phyloP scores from a whole-genome alignment of 73 alveolate genomes.

The Breviolum minutum region DNA sequence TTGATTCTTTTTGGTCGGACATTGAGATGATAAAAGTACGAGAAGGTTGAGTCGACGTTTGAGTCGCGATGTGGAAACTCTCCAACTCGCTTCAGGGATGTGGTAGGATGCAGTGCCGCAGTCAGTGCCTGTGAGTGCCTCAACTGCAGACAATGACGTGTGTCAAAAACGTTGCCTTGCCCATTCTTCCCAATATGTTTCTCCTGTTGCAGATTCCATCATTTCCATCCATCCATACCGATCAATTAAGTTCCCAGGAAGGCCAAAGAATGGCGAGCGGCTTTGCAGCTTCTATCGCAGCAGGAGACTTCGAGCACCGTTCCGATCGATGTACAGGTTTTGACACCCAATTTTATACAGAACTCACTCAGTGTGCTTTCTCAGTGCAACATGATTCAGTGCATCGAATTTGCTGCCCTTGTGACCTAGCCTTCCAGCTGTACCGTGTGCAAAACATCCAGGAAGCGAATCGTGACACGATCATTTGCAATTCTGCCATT shows the following conservation, averaged over 20 bases:
- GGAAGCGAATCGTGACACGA: conserved; percentile 15
- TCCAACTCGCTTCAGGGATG: neutral
- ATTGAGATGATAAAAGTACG: no score
- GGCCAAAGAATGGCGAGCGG: conserved; percentile 68
- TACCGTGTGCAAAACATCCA: neutral
- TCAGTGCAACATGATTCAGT: neutral
- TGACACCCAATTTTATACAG: neutral
- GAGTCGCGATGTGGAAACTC: no score
- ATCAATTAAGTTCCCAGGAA: neutral
- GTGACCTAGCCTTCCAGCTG: neutral
- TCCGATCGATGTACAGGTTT: neutral
- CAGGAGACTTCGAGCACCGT: neutral
- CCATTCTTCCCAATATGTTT: neutral
- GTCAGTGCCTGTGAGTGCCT: conserved; percentile 60
- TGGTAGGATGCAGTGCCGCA: conserved; percentile 63
- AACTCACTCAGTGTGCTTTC: neutral
- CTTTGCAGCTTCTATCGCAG: conserved; percentile 59
- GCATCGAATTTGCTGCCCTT: no score
- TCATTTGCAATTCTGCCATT: conserved; percentile 51
- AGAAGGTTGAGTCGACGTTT: no score
- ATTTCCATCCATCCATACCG: neutral
- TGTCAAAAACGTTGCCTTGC: neutral
- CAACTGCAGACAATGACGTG: neutral
- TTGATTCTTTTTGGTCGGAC: no score
- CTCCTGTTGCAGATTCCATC: neutral